A percentile compares a stretch with the other conserved stretches of the same genome.
Conservation (phyloP, 1,284 basidiomycete genomes). For the Mrakiaceae sp. region DNA sequence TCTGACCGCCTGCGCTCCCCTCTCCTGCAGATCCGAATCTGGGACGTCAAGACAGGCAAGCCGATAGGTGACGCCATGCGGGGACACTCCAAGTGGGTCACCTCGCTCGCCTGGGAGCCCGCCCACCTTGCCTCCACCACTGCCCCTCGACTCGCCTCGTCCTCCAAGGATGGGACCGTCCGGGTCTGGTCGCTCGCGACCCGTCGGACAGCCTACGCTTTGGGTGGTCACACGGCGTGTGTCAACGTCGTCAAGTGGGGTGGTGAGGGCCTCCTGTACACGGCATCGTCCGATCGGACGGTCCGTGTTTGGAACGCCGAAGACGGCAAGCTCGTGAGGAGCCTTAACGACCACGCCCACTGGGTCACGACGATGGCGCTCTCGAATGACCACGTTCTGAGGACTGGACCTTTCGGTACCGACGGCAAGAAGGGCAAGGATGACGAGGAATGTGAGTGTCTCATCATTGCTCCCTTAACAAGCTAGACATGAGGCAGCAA, state of each 20-base stretch:
- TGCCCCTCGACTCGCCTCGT: conserved; percentile 78
- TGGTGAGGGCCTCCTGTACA: conserved; percentile 80
- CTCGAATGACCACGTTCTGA: conserved; percentile 87
- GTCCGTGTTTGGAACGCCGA: conserved; percentile 89
- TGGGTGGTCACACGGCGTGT: conserved; percentile 86
- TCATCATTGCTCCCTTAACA: conserved; percentile 16
- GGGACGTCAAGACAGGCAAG: conserved; percentile 83
- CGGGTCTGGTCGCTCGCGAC: conserved; percentile 77
- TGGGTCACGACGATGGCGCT: conserved; percentile 97
- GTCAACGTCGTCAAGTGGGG: conserved; percentile 97
- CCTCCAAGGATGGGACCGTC: conserved; percentile 92
- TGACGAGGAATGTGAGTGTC: conserved; percentile 61
- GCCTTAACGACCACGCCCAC: conserved; percentile 88
- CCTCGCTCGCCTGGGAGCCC: conserved; percentile 92
- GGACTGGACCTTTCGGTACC: conserved; percentile 92
- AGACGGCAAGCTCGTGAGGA: conserved; percentile 48
- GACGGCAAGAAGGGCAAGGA: conserved; percentile 59
- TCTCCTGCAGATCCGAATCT: conserved; percentile 53
- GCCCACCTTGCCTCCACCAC: conserved; percentile 67
- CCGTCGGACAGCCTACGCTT: conserved; percentile 64
- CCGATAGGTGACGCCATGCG: conserved; percentile 70
- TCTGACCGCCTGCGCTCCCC: neutral
- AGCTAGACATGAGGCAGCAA: neutral
- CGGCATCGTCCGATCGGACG: conserved; percentile 85
- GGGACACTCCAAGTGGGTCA: conserved; percentile 96